Conservation (phyloP, 768 basidiomycete species). For the Chiua virens region DNA sequence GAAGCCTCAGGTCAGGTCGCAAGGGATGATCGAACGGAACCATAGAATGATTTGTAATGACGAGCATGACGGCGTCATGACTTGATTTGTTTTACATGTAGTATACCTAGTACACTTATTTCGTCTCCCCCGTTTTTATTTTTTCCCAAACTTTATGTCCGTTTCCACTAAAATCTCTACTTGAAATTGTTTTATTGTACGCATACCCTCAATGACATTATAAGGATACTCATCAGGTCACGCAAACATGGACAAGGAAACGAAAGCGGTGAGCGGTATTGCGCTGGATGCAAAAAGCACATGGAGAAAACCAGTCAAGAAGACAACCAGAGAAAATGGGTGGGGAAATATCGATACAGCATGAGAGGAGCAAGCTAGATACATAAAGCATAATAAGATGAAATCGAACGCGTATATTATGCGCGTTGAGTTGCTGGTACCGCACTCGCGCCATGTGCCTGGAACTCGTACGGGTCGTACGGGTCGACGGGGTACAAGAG, state of each 20-base stretch:
- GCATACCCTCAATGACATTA: conserved; percentile 20
- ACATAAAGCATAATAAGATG: conserved; percentile 18
- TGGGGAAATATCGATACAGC: conserved; percentile 28
- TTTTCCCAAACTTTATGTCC: not conserved
- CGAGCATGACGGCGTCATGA: not conserved
- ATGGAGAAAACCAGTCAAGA: conserved; percentile 5
- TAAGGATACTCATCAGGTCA: conserved; percentile 18
- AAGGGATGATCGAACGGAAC: conserved; percentile 17
- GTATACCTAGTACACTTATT: not conserved
- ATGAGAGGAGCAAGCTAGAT: conserved; percentile 17
- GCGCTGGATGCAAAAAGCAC: conserved; percentile 7
- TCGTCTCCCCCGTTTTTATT: not conserved
- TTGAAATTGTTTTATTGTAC: conserved; percentile 10
- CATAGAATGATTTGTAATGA: not conserved
- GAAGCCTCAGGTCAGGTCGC: conserved; percentile 62
- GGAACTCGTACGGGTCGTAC: conserved; percentile 36
- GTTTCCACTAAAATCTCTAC: conserved; percentile 4
- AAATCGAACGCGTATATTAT: conserved; percentile 5
- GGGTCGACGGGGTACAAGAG: conserved; percentile 16
- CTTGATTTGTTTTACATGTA: conserved; percentile 2
- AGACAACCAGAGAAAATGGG: not conserved
- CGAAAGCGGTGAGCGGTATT: conserved; percentile 8
- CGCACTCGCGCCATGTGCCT: conserved; percentile 21
- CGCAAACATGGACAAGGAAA: conserved; percentile 12
- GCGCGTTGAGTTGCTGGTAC: conserved; percentile 22